Evolutionary conservation across 208 protist genomes (phyloP), one percentile per base, ranked within the genome.

Genomic region (Leptomonas seymouri): DNA sequence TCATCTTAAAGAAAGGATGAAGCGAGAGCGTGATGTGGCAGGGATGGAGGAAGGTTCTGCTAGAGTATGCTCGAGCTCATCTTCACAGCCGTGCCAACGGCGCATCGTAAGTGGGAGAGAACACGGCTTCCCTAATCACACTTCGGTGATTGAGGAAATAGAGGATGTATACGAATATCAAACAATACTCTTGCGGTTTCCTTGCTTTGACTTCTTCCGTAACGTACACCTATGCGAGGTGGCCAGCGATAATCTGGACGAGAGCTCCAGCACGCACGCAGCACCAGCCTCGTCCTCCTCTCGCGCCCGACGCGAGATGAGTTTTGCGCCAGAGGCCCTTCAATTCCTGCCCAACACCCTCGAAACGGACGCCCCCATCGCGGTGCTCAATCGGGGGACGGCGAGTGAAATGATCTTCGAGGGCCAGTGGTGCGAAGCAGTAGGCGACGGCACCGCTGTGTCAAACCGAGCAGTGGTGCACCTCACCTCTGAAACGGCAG

Each of bases 121-220:
- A 2, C 21, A 27, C 41, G 50, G 58, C 50, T 60, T 74, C 11
- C 63, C 65, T 41, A 5, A 41, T 18, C 54, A 59, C 46, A 16
- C 41, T 27, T 54, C 48, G 18, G 45, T 86, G 25, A 46, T 85
- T 3, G 85, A 90, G 53, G 80, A 88, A 51, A 66, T 88, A 18
- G 84, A 86, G 6, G 74, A 78, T 18, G 76, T 86, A 16, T 70
- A 74, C 42, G 84, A 87, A 45, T 72, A 62, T 2, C 39, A 72
- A 3, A 49, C 71, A 25, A 62, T 95, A 11, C 76, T 95, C 14
- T 51, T 95, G 20, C 90, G 90, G 3, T 82, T 95, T 46, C 90
- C 90, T 0, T 93, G 78, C 78, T 87, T 93, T 44, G 90, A 95
- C 63, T 93, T 86, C 46, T 95, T 95, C 62, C 61, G 74, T 0